Base-by-base conservation (phyloP, 2,329 filamentous ascomycete genomes). In the Trichoderma afroharzianum region DNA sequence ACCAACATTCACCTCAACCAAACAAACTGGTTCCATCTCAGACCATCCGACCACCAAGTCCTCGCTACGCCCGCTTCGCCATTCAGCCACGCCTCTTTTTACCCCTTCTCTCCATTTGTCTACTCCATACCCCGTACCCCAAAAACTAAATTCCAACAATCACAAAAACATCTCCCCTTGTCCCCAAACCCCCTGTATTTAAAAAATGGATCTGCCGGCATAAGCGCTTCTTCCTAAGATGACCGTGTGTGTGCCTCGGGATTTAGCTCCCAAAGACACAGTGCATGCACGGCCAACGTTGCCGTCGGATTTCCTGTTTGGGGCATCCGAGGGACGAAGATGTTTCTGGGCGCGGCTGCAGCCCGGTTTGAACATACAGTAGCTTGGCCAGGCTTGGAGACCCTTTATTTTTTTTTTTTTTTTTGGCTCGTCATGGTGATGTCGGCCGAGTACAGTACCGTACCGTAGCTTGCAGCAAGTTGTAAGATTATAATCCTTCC, bases 141-240 rank as follows among this genome's bases (percentile, higher is more conserved):
- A 59, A 33, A 33, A n/a, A n/a, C 18, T 59, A 6, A 33, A 14
- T 30, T 21, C 18, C 57, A 33, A 3, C 18, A 12, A 12, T 6
- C 21, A 21, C 39, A 43, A 43, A 43, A 18, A 18, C n/a, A n/a
- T 43, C 15, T 36, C 39, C 39, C 39, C 39, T 43, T 39, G 36
- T 43, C 39, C 15, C 15, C 28, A 11, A 55, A 28, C 14, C 24
- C 47, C 63, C 32, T 24, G 32, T 36, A n/a, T 12, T 57, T 15
- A 7, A 67, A 55, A 70, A 68, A 66, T 72, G 71, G 67, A 70
- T 66, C 67, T 66, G 8, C 67, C 67, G 71, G 50, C 67, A 72
- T 70, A 63, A 70, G 32, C 66, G 57, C 53, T 7, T 9, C 26
- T 64, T 26, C n/a, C 4, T 15, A 14, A 8, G 18, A 36, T 24